phyloP scores from a whole-genome alignment of 495 filamentous ascomycete species.

The Pseudotulostoma volvatum region DNA sequence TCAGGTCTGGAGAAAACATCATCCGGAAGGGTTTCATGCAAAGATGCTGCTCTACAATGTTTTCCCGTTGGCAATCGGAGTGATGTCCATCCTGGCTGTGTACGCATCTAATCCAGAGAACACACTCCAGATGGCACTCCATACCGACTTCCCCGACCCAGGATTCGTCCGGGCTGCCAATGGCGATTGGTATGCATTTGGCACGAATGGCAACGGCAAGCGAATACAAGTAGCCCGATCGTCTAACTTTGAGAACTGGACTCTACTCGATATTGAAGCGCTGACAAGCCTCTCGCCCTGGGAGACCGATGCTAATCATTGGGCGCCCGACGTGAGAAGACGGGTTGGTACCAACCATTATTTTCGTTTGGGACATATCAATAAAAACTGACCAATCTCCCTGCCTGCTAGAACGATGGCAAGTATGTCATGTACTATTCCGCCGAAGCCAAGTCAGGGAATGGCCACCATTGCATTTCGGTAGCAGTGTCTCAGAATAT shows the following conservation, averaged over 20 bases:
- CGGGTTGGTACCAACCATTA: slow-evolving; percentile 12
- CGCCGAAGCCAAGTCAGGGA: slow-evolving; percentile 22
- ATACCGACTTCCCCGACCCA: slow-evolving; percentile 24
- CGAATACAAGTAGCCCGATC: slow-evolving; percentile 22
- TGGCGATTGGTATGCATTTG: slow-evolving; percentile 26
- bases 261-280: slow-evolving; percentile 21
- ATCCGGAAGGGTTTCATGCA: too few species aligned
- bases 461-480: slow-evolving; percentile 37
- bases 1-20: too few species aligned
- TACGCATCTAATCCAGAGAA: too few species aligned
- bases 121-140: too few species aligned
- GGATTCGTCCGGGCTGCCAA: slow-evolving; percentile 17
- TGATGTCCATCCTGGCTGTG: too few species aligned
- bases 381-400: too few species aligned
- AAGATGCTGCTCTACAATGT: too few species aligned
- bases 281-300: slow-evolving; percentile 19
- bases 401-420: slow-evolving; percentile 20
- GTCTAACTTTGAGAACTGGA: slow-evolving; percentile 20
- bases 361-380: not conserved
- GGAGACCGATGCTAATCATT: slow-evolving; percentile 19
- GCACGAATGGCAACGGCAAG: slow-evolving; percentile 20
- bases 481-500: slow-evolving; percentile 25
- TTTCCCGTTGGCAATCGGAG: too few species aligned
- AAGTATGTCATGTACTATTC: slow-evolving; percentile 45
- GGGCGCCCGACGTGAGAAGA: slow-evolving; percentile 26